Conservation (phyloP, 116 monocot genomes). For the Dioscorea cayenensis region DNA sequence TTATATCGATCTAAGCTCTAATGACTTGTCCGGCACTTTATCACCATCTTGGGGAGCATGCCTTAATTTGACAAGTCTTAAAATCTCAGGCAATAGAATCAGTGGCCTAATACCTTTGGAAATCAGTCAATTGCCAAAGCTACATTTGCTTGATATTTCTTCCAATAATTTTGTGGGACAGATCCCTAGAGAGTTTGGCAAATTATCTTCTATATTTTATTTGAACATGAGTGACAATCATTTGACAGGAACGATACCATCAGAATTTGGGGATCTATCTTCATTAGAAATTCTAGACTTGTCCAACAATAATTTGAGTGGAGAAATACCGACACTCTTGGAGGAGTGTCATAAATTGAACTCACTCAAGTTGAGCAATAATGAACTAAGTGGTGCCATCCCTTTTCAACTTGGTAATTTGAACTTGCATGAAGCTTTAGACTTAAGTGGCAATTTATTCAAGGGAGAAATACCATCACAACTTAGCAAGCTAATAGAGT, state of each 20-base stretch:
- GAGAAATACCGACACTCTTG: slow-evolving; percentile 15
- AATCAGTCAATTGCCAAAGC: background rate
- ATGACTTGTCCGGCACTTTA: slow-evolving; percentile 13
- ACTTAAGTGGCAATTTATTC: slow-evolving; percentile 29
- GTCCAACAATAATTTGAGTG: slow-evolving; percentile 16
- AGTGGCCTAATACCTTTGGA: slow-evolving; percentile 19
- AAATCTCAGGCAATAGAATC: slow-evolving; percentile 21
- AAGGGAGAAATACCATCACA: slow-evolving; percentile 1
- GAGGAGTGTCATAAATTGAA: slow-evolving; percentile 11
- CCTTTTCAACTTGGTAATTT: slow-evolving; percentile 20
- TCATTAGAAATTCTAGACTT: slow-evolving; percentile 19
- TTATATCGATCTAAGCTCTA: slow-evolving; percentile 22
- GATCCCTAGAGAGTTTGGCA: slow-evolving; percentile 11
- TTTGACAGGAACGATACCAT: slow-evolving; percentile 18
- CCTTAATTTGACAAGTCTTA: slow-evolving; percentile 10
- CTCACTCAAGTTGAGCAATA: slow-evolving; percentile 13
- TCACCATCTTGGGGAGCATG: slow-evolving; percentile 18
- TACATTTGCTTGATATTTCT: slow-evolving; percentile 20
- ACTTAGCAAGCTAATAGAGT: too few relatives aligned
- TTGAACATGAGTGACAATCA: slow-evolving; percentile 19
- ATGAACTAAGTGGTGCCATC: slow-evolving; percentile 24
- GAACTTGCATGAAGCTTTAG: slow-evolving; percentile 12
- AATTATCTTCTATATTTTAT: slow-evolving; percentile 1
- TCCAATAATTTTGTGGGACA: slow-evolving; percentile 16
- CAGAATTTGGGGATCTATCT: slow-evolving; percentile 16